These are phyloP conservation scores for Pouteria glomerata DNA, from an alignment of 148 eudicot genomes.

Conservation along the genomic window DNA sequence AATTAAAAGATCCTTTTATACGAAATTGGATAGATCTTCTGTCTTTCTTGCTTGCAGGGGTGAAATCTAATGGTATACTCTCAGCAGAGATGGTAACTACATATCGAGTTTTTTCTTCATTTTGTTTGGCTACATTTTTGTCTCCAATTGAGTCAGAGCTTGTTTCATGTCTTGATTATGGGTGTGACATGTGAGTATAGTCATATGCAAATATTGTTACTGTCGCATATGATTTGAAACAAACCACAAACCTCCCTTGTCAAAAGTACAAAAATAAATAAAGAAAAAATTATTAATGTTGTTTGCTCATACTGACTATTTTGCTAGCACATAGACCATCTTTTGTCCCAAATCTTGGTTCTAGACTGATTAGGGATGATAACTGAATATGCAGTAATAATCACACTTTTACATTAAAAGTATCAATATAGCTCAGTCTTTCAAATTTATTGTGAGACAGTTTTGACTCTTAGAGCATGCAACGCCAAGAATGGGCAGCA, in stretches of 20 bases:
- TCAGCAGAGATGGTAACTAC: slow-evolving; percentile 96
- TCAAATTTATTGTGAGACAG: not conserved
- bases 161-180: not conserved
- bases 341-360: not conserved
- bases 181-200: not conserved
- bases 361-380: not conserved
- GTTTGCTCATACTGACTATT: not conserved
- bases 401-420: not conserved
- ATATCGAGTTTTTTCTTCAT: not conserved
- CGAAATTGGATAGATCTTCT: slow-evolving; percentile 97
- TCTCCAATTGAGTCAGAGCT: not conserved
- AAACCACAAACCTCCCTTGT: not conserved
- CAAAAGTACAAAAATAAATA: not conserved
- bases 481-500: not conserved
- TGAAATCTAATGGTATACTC: slow-evolving; percentile 89
- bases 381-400: not conserved
- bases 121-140: not conserved
- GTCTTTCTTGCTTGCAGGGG: slow-evolving; percentile 93
- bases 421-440: not conserved
- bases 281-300: not conserved
- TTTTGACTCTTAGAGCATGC: not conserved
- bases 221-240: not conserved
- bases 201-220: not conserved
- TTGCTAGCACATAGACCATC: not conserved
- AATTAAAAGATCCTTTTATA: slow-evolving; percentile 80